Evolutionary conservation across 208 protist species (phyloP).

Genomic region (Novymonas esmeraldas): DNA sequence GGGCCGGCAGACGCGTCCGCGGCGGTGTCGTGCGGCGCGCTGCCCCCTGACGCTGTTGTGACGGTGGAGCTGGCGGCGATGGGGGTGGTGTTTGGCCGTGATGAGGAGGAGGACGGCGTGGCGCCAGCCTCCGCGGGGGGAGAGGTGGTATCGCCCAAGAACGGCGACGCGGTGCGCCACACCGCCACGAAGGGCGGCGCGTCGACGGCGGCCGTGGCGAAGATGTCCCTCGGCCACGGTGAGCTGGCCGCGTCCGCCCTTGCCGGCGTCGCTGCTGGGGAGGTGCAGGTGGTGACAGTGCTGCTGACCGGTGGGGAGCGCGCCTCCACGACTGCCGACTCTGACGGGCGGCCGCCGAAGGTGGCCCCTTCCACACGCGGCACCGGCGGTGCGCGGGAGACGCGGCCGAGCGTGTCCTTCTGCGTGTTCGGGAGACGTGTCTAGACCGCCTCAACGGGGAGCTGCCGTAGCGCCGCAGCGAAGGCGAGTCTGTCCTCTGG

Average conservation of each 20-base stretch:
- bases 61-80: slow-evolving; percentile 31
- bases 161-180: not conserved
- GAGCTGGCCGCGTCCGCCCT: slow-evolving; percentile 18
- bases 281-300: slow-evolving; percentile 27
- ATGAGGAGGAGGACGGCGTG: not conserved
- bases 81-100: slow-evolving; percentile 18
- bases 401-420: slow-evolving; percentile 40
- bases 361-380: not conserved
- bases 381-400: not conserved
- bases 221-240: slow-evolving; percentile 11
- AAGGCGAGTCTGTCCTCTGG: too few species aligned
- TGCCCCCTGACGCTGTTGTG: slow-evolving; percentile 6
- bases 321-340: not conserved
- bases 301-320: not conserved
- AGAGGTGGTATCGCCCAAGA: not conserved
- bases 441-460: not conserved
- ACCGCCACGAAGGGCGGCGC: not conserved
- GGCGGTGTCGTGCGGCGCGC: slow-evolving; percentile 22
- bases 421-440: slow-evolving; percentile 41
- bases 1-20: slow-evolving; percentile 42
- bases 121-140: not conserved
- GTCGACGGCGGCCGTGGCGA: not conserved
- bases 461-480: too few species aligned
- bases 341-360: not conserved
- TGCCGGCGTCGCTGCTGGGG: slow-evolving; percentile 3